Percentiles rank a stretch among this genome's conserved stretches.
phyloP scores from a whole-genome alignment of 345 rosid species.

The Turnera subulata region DNA sequence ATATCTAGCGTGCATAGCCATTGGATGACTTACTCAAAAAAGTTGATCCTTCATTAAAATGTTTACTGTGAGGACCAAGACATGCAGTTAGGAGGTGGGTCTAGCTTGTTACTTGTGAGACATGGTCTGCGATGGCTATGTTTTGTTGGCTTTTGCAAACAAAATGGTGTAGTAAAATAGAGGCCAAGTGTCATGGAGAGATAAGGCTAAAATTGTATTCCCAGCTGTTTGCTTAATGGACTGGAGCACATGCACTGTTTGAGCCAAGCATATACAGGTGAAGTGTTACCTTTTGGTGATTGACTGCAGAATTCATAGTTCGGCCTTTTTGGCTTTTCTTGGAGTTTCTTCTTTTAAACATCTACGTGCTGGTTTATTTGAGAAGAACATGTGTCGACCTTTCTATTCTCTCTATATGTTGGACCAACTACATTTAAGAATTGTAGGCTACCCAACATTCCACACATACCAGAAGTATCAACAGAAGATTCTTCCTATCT shows the following conservation, averaged over 20 bases:
- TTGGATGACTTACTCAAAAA: too few relatives aligned
- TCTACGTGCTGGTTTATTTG: too few relatives aligned
- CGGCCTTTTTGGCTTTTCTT: slow-evolving; percentile 21
- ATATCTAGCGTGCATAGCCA: not conserved
- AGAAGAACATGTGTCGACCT: too few relatives aligned
- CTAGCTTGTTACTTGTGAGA: too few relatives aligned
- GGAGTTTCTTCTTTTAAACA: not conserved
- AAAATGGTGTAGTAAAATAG: not conserved
- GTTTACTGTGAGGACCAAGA: too few relatives aligned
- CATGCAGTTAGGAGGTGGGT: slow-evolving; percentile 3
- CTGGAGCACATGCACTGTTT: slow-evolving; percentile 16
- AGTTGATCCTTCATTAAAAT: too few relatives aligned
- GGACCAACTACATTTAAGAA: too few relatives aligned
- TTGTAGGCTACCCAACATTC: too few relatives aligned
- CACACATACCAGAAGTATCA: too few relatives aligned
- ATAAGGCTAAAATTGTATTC: slow-evolving; percentile 28
- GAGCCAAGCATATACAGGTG: slow-evolving; percentile 26
- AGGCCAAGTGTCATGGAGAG: not conserved
- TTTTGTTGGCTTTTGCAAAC: slow-evolving; percentile 8
- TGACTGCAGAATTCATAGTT: slow-evolving; percentile 11
- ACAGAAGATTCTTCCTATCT: too few relatives aligned
- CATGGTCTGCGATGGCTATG: not conserved
- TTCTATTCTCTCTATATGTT: too few relatives aligned
- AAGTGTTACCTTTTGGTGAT: slow-evolving; percentile 21
- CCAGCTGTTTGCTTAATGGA: slow-evolving; percentile 14